phyloP scores from a whole-genome alignment of 2,329 filamentous ascomycete genomes.

The Lasiodiplodia sp. region DNA sequence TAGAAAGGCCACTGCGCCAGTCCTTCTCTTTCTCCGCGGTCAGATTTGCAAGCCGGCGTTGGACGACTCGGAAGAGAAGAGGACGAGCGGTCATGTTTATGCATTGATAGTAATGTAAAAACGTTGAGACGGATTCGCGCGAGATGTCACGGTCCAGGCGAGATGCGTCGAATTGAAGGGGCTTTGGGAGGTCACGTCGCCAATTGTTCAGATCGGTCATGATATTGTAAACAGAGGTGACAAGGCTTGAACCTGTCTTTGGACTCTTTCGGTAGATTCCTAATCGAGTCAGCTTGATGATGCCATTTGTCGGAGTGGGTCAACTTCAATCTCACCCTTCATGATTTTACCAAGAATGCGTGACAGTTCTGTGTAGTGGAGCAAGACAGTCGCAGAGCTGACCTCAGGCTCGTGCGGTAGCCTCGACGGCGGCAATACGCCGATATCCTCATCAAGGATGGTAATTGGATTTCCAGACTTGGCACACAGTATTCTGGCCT shows the following conservation, averaged over 20 bases:
- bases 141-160: slow-evolving; percentile 51
- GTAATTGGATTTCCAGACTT: slow-evolving; percentile 64
- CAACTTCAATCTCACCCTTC: slow-evolving; percentile 1
- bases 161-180: slow-evolving; percentile 58
- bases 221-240: slow-evolving; percentile 60
- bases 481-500: slow-evolving; percentile 55
- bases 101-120: slow-evolving; percentile 65
- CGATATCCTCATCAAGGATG: slow-evolving; percentile 63
- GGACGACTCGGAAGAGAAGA: slow-evolving; percentile 61
- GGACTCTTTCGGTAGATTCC: slow-evolving; percentile 59
- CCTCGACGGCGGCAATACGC: slow-evolving; percentile 48
- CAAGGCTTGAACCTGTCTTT: slow-evolving; percentile 56
- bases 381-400: slow-evolving; percentile 58
- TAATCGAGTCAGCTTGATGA: slow-evolving; percentile 32
- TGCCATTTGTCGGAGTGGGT: background rate
- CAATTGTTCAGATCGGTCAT: slow-evolving; percentile 58
- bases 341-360: slow-evolving; percentile 60
- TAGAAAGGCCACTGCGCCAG: slow-evolving; percentile 58
- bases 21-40: slow-evolving; percentile 40
- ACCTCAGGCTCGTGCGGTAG: slow-evolving; percentile 49
- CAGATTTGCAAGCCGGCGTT: slow-evolving; percentile 53
- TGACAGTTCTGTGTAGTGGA: slow-evolving; percentile 61
- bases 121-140: slow-evolving; percentile 60
- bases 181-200: slow-evolving; percentile 57
- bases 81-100: slow-evolving; percentile 65